Evolutionary conservation across 345 rosid genomes (phyloP), one percentile per base, ranked within the genome.

Genomic region (Hevea brasiliensis): DNA sequence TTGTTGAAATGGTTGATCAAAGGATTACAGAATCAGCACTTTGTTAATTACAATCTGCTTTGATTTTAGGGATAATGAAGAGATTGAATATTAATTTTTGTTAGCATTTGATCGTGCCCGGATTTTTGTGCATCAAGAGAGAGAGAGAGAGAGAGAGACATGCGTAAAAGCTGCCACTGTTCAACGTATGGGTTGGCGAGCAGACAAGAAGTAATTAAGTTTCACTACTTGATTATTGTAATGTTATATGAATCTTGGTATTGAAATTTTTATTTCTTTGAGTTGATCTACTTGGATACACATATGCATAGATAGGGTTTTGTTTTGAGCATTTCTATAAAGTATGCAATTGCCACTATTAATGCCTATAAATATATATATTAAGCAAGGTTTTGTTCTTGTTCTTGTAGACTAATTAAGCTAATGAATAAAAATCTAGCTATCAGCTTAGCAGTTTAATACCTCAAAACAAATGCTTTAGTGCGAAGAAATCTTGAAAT

Each of bases 131-230:
- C 87, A 61, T 8, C 12, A 68, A 72, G 47, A 51, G 50, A 29
- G 55, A 61, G 65, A 67, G 73, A 14, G 73, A 57, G 17, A 63
- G 44, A 74, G 77, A 77, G 80, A 79, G 85, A 84, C 82, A 84
- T 80, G 85, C 86, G 84, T 74, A 85, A 90, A 90, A 90, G 92
- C 89, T 82, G 88, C 89, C 92, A 88, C 88, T 85, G 77, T 85
- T 86, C 85, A 90, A 90, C 82, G 80, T 84, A 82, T 83, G 79
- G 92, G 87, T 85, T 81, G 77, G 82, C 86, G 86, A 74, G 88
- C 84, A 87, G 84, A 85, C 89, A 84, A 83, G 67, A 80, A 74
- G 88, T 76, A 78, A 82, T 81, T 82, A 79, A 79, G 81, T 79
- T 82, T 78, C 81, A 83, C 71, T 60, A 73, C 64, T 59, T 70